Evolutionary conservation across 2,329 filamentous ascomycete species (phyloP).

Genomic region (Byssoonygena ceratinophila): DNA sequence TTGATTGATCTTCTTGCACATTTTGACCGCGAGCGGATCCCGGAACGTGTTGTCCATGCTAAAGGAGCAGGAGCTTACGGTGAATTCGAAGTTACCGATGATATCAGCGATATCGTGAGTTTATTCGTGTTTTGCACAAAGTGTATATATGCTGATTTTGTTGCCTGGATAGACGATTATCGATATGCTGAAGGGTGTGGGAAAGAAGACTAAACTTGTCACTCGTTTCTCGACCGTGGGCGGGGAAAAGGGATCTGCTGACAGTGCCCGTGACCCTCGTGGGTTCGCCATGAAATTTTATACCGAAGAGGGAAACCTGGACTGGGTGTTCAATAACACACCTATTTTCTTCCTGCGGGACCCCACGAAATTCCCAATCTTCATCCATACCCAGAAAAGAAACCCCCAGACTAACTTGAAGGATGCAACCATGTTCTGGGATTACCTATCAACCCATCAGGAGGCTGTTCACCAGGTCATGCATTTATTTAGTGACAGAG

Average conservation of each 20-base stretch:
- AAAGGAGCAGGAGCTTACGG: constrained; percentile 36
- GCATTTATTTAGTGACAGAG: constrained; percentile 55
- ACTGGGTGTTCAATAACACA: constrained; percentile 48
- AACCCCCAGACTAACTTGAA: constrained; percentile 59
- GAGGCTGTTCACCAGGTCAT: constrained; percentile 56
- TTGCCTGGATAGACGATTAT: constrained; percentile 26
- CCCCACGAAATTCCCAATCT: constrained; percentile 60
- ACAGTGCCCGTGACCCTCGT: constrained; percentile 60
- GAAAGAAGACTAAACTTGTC: constrained; percentile 58
- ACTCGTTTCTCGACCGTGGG: constrained; percentile 66
- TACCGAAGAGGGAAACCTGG: constrained; percentile 64
- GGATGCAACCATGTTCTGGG: constrained; percentile 62
- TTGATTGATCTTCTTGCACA: constrained; percentile 50
- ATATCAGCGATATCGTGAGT: constrained; percentile 40
- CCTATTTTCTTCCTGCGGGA: constrained; percentile 68
- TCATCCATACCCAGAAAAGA: constrained; percentile 67
- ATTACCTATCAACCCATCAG: constrained; percentile 50
- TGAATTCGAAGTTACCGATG: constrained; percentile 39
- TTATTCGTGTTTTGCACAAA: no score
- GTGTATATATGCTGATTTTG: constrained; percentile 6
- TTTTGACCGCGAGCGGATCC: constrained; percentile 34
- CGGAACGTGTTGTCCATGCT: constrained; percentile 36
- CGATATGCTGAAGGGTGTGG: constrained; percentile 47
- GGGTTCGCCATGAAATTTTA: constrained; percentile 65
- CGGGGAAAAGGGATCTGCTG: constrained; percentile 60